Evolutionary conservation across 257 asterid genomes (phyloP), one percentile per base, ranked within the genome.

Genomic region (Jaltomata sinuosa): DNA sequence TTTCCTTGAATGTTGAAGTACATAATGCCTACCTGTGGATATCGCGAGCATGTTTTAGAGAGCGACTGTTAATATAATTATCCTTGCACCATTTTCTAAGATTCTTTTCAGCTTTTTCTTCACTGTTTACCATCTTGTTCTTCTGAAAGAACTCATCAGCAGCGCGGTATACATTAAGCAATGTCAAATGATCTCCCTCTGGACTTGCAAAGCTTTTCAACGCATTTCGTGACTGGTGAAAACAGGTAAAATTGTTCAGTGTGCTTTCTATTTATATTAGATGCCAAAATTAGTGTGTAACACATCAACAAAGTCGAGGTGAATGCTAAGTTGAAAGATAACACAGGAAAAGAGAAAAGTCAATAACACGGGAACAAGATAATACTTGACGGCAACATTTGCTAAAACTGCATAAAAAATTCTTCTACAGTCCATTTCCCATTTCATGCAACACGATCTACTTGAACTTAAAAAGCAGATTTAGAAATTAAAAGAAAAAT

Each of bases 71-170:
- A 83, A 96, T 92, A 74, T 92, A 96, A 84, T 94, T 96, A 64
- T 94, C 96, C 87, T 93, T 94, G 92, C 99, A 96, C 99, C 99
- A 96, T 85, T 91, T 94, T 78, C 97, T 90, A 80, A 94, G 94
- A 85, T 91, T 92, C 87, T 93, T 96, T 87, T 93, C 98, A 72
- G 98, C 93, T 84, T 92, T 95, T 57, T 89, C 97, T 65, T 85
- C 77, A 61, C 91, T 89, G 88, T 85, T 89, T 68, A 77, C 88
- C 74, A 55, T 85, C 86, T 83, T 89, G 88, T 83, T 91, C 90
- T 92, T 94, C 89, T 92, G 92, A 89, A 93, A 89, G 83, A 94
- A 91, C 86, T 96, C 98, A 11, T 83, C 87, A 45, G 98, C 91
- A 87, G 97, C 91, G 64, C 93, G 97, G 84, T 84, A 96, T 25